phyloP scores from a whole-genome alignment of 1,284 basidiomycete genomes.

The Irpex sp. region DNA sequence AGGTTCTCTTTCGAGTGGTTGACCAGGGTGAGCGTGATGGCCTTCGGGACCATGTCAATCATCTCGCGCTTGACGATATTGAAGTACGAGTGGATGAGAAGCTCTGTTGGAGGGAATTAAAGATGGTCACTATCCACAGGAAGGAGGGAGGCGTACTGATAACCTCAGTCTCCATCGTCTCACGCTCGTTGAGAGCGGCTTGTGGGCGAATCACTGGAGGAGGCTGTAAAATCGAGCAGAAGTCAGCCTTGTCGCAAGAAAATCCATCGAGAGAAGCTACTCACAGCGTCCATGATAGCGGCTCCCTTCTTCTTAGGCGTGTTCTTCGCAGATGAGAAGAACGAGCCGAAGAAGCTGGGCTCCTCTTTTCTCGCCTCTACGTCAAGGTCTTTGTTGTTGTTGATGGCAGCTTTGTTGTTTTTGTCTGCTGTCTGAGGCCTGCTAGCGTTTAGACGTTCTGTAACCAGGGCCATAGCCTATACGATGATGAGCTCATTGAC shows the following conservation, averaged over 20 bases:
- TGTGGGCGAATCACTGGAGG: slow-evolving; percentile 92
- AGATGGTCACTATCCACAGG: neutral
- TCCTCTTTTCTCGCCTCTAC: slow-evolving; percentile 88
- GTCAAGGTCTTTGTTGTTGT: slow-evolving; percentile 94
- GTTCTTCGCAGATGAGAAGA: slow-evolving; percentile 69
- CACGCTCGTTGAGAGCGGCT: slow-evolving; percentile 90
- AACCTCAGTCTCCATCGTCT: slow-evolving; percentile 98
- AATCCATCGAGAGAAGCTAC: slow-evolving; percentile 16
- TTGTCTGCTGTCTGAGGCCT: slow-evolving; percentile 78
- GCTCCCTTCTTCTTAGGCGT: slow-evolving; percentile 73
- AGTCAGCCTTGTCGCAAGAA: neutral
- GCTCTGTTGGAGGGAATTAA: slow-evolving; percentile 44
- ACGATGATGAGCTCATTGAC: neutral
- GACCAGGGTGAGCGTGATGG: slow-evolving; percentile 93
- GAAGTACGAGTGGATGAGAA: slow-evolving; percentile 92
- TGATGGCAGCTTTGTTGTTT: slow-evolving; percentile 66
- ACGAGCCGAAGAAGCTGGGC: slow-evolving; percentile 92
- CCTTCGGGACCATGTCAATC: slow-evolving; percentile 99
- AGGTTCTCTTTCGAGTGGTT: slow-evolving; percentile 91
- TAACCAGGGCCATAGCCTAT: slow-evolving; percentile 88
- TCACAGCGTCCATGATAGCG: slow-evolving; percentile 78
- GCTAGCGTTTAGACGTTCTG: slow-evolving; percentile 77
- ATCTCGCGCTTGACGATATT: slow-evolving; percentile 98
- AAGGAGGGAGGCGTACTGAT: slow-evolving; percentile 74
- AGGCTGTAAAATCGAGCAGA: slow-evolving; percentile 41